Evolutionary conservation across 148 eudicot species (phyloP), one percentile per base, ranked within the genome.

Genomic region (Diospyros kaki): DNA sequence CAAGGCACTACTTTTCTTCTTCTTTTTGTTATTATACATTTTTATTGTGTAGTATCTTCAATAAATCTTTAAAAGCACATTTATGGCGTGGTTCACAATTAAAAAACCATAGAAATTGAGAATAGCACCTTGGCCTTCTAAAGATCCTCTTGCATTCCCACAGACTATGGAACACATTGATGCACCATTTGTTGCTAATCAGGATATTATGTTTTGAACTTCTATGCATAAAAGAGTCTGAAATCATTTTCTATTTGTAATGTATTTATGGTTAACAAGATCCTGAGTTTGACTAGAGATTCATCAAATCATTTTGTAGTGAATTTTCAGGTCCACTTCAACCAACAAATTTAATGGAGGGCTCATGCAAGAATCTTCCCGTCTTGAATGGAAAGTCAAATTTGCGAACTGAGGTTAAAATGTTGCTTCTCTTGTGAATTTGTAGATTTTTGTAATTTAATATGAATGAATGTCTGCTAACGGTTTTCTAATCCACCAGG

Each of bases 381-480:
- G 68, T 59, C 45, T 67, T 14, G 48, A 52, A 69, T 56, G 71
- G 50, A 60, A 28, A 3, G n/a, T 55, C 61, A 44, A 63, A 52
- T 73, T 40, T 45, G 45, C 67, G 73, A 41, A 70, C 76, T 52
- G 79, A 87, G 87, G 88, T 85, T 40, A 12, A 68, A 53, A 60
- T 4, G 13, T 41, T 4, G 3, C 58, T 48, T 46, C 72, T 67
- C 58, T 39, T 64, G n/a, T 46, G 42, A 52, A 63, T 18, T 54
- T 64, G n/a, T 71, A 1, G 6, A 39, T 74, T 72, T 28, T n/a
- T 9, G 39, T 56, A 54, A 77, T 58, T 60, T 42, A 6, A 68
- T 14, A 50, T 45, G 18, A 58, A 51, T 4, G 5, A 28, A 69
- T 9, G 41, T 7, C n/a, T 71, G 15, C 66, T 75, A 28, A 69